Percentiles rank a stretch among this genome's conserved stretches.
phyloP scores from a whole-genome alignment of 2,329 filamentous ascomycete genomes.

The Fusarium sp. region DNA sequence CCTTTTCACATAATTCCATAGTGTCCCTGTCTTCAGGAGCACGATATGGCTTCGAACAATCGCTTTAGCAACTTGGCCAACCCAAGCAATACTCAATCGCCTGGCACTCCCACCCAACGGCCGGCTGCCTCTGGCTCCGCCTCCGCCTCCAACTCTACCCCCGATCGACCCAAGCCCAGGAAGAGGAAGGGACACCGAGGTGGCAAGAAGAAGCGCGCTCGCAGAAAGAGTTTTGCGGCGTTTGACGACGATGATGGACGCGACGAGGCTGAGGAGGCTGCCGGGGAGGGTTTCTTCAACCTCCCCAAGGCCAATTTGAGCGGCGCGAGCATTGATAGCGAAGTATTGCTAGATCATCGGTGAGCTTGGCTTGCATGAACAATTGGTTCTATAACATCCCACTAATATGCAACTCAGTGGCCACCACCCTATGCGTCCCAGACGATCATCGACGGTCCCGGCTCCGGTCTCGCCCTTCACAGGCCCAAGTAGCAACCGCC shows the following conservation, averaged over 20 bases:
- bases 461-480: conserved; percentile 50
- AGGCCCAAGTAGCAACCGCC: conserved; percentile 47
- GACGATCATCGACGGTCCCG: conserved; percentile 67
- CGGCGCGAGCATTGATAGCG: conserved; percentile 88
- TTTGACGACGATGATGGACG: conserved; percentile 65
- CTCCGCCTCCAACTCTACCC: conserved; percentile 24
- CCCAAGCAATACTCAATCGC: conserved; percentile 24
- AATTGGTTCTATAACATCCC: neutral
- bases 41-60: conserved; percentile 49
- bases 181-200: conserved; percentile 79
- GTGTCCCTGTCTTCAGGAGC: conserved; percentile 5
- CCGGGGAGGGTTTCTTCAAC: conserved; percentile 61
- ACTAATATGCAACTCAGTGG: conserved; percentile 54
- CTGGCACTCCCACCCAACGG: conserved; percentile 13
- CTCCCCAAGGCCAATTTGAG: conserved; percentile 72
- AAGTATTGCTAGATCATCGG: conserved; percentile 89
- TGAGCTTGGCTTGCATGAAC: conserved; percentile 50
- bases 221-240: conserved; percentile 84
- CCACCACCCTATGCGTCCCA: conserved; percentile 71
- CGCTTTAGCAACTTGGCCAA: conserved; percentile 45
- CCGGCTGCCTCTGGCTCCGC: conserved; percentile 31
- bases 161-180: conserved; percentile 53
- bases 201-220: conserved; percentile 80
- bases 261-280: conserved; percentile 50
- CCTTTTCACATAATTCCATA: conserved; percentile 7